Percentiles rank a stretch among this genome's conserved stretches.
Conservation (phyloP, 1,284 basidiomycete species). For the Ustilago tritici region DNA sequence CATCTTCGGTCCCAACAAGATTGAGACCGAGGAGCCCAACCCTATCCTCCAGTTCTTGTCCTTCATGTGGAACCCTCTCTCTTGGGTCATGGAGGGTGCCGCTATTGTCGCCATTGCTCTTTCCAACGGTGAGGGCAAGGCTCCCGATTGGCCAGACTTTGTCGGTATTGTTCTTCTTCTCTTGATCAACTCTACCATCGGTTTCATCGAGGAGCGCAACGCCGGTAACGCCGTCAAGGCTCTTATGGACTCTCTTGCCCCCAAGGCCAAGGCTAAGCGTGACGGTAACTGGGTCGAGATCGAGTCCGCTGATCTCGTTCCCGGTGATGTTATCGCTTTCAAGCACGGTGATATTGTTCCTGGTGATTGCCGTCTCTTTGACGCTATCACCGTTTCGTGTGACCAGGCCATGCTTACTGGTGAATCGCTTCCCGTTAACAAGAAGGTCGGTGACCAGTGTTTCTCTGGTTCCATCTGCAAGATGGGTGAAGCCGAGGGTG, state of each 20-base stretch:
- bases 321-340: conserved; percentile 88
- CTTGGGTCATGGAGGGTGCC: conserved; percentile 98
- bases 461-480: conserved; percentile 81
- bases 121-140: conserved; percentile 86
- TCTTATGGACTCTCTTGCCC: conserved; percentile 98
- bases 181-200: conserved; percentile 94
- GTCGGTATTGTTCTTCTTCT: conserved; percentile 93
- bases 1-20: conserved; percentile 95
- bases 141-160: conserved; percentile 98
- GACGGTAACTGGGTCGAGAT: conserved; percentile 74
- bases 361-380: conserved; percentile 80
- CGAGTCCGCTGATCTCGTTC: conserved; percentile 85
- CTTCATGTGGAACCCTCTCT: conserved; percentile 65
- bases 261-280: conserved; percentile 82
- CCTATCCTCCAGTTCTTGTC: conserved; percentile 71
- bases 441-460: conserved; percentile 73
- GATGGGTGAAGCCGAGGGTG: conserved; percentile 85
- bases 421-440: conserved; percentile 92
- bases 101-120: conserved; percentile 95
- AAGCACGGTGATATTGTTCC: conserved; percentile 90
- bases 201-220: conserved; percentile 97
- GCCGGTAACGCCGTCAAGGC: conserved; percentile 99
- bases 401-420: conserved; percentile 99
- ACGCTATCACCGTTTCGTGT: conserved; percentile 80
- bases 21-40: conserved; percentile 79